Conservation (phyloP, 495 filamentous ascomycete species). For the Corynascus novoguineensis region DNA sequence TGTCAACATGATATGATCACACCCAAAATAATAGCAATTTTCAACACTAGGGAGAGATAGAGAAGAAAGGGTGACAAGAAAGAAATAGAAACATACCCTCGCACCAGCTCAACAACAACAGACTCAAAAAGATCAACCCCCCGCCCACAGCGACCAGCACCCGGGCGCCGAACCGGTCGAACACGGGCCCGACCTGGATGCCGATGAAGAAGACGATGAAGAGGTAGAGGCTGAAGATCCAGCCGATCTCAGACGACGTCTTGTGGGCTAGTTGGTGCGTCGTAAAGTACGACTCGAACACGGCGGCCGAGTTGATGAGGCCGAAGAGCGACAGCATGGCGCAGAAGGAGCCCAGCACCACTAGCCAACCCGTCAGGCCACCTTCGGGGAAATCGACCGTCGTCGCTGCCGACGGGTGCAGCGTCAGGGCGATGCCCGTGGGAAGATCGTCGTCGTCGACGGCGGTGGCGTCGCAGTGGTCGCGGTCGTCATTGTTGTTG, state of each 20-base stretch:
- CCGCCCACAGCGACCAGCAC: conserved; percentile 49
- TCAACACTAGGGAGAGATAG: not conserved
- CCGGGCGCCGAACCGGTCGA: conserved; percentile 56
- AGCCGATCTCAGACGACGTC: conserved; percentile 53
- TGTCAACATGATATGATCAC: conserved; percentile 10
- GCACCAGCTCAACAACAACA: conserved; percentile 51
- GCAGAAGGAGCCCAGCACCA: conserved; percentile 55
- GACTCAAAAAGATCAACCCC: conserved; percentile 45
- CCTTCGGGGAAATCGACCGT: conserved; percentile 53
- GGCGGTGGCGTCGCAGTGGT: not conserved
- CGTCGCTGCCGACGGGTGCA: conserved; percentile 17
- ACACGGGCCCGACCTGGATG: conserved; percentile 62
- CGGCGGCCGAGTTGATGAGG: conserved; percentile 57
- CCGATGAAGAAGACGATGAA: conserved; percentile 61
- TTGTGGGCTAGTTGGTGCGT: conserved; percentile 53
- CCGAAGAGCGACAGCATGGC: conserved; percentile 61
- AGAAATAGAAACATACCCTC: conserved; percentile 30
- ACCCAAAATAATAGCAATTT: not conserved
- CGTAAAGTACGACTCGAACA: conserved; percentile 59
- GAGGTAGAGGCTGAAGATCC: conserved; percentile 59
- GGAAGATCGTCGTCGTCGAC: not conserved
- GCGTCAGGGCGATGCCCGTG: not conserved
- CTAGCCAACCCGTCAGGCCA: conserved; percentile 55
- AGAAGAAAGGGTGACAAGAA: not conserved
- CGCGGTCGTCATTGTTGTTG: not conserved